Evolutionary conservation across 2,329 filamentous ascomycete species (phyloP).

Genomic region (Aureobasidium sp.): DNA sequence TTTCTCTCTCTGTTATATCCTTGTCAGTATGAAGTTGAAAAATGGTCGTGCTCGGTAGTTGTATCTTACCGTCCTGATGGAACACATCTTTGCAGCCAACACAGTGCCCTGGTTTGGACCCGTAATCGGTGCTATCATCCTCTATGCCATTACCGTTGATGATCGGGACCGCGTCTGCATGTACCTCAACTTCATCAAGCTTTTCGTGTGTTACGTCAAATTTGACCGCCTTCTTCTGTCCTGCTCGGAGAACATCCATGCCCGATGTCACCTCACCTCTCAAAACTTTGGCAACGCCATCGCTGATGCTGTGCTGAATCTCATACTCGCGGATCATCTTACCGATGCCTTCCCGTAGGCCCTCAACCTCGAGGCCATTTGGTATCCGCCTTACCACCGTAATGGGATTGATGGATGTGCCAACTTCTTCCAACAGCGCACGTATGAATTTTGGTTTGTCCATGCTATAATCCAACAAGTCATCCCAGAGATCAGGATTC

Average conservation of each 20-base stretch:
- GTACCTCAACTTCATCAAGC: constrained; percentile 26
- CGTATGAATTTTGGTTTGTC: constrained; percentile 94
- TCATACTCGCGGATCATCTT: constrained; percentile 95
- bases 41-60: neutral
- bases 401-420: constrained; percentile 87
- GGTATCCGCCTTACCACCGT: constrained; percentile 84
- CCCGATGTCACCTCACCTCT: constrained; percentile 77
- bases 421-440: constrained; percentile 84
- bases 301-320: constrained; percentile 85
- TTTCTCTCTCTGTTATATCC: constrained; percentile 49
- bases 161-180: constrained; percentile 20
- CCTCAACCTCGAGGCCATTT: constrained; percentile 85
- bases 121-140: constrained; percentile 15
- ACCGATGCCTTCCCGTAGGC: constrained; percentile 75
- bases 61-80: constrained; percentile 27
- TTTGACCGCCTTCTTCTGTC: constrained; percentile 77
- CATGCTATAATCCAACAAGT: constrained; percentile 92
- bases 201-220: constrained; percentile 60
- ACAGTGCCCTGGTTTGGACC: constrained; percentile 28
- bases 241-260: constrained; percentile 70
- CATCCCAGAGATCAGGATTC: constrained; percentile 88
- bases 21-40: neutral
- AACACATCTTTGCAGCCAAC: constrained; percentile 31
- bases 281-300: constrained; percentile 78
- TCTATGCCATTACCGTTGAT: constrained; percentile 14